Evolutionary conservation across 352 stramenopile species (phyloP), one percentile per base, ranked within the genome.

Genomic region (Globisporangium okanoganense): DNA sequence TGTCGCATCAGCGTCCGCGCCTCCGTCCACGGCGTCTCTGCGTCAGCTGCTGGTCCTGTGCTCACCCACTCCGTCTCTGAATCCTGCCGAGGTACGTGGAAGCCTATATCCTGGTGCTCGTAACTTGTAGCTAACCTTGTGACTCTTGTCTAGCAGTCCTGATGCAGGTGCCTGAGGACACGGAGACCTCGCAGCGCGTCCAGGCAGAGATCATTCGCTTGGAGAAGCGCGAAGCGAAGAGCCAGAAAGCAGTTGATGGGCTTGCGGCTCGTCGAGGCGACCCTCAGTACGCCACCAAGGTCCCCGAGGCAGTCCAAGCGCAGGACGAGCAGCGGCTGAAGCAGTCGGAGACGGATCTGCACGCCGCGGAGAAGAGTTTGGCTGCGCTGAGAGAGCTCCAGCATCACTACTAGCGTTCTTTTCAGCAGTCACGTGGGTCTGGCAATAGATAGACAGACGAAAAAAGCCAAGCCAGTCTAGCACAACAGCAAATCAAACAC

Each of bases 151-250:
- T 63, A 7, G 29, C 40, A 95, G 86, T 95, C 22, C 55, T 78
- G 59, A 71, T 92, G 43, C 71, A 71, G 13, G 76, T 95, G 1
- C 80, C 84, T 3, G 64, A 88, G 20, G 79, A 88, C 45, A 61
- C 72, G 2, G 82, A 94, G 48, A 95, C 81, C 12, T 81, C 76
- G 6, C 67, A 80, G 41, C 82, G 86, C 12, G 71, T 94, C 20
- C 65, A 72, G 6, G 62, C 70, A 9, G 86, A 95, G 60, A 78
- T 94, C 27, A 58, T 62, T 5, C 73, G 86, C 6, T 61, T 95
- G 18, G 68, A 79, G 25, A 95, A 95, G 49, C 81, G 82, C 36
- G 63, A 70, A 0, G 49, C 27, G 3, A 95, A 95, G 64, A 82
- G 73, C 58, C 36, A 71, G 12, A 73, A 78, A 8, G 72, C 82